Base-by-base conservation (phyloP, 1,284 basidiomycete genomes). In the Mycosarcoma maydis region DNA sequence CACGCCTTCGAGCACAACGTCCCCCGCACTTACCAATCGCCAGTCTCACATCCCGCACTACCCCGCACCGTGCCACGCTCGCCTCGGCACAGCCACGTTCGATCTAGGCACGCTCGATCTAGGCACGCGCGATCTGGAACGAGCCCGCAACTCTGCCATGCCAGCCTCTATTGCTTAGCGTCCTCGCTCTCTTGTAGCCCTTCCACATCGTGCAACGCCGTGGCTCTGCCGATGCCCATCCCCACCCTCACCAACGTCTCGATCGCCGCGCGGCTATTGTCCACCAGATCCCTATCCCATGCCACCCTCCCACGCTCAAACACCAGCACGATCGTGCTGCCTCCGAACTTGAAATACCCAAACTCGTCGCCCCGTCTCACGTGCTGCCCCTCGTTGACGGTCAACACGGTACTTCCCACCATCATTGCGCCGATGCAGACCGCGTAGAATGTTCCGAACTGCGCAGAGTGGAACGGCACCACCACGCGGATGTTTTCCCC, bases 221-320 rank as follows among this genome's bases (percentile, higher is more conserved):
- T n/a, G n/a, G 55, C 59, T 14, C 59, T 48, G 0, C 75, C 78
- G 16, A 80, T 40, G 16, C 76, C 71, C 69, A 73, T 77, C 6
- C 78, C 78, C 6, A 90, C 90, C 82, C 87, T 87, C 32, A 92
- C 85, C 6, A 90, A 82, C 17, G 90, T 91, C 83, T 92, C 91
- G 45, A 90, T 85, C 17, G 85, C 84, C 49, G 85, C 82, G 48
- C 83, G 73, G 29, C 89, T 90, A 69, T 87, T 88, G 33, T 90
- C 86, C 22, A 93, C 75, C n/a, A 97, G 82, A 81, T 98, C 95
- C 69, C 93, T 89, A 76, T 98, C 95, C 89, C 92, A 97, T 75
- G 88, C 84, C 7, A 96, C 86, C 1, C 83, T 86, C 9, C 90
- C 91, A 73, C 88, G 90, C 83, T 94, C 91, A 48, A 75, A 75